A percentile compares a stretch with the other conserved stretches of the same genome.
Evolutionary conservation across 2,329 filamentous ascomycete species (phyloP).

Genomic region (Celoporthe dispersa): DNA sequence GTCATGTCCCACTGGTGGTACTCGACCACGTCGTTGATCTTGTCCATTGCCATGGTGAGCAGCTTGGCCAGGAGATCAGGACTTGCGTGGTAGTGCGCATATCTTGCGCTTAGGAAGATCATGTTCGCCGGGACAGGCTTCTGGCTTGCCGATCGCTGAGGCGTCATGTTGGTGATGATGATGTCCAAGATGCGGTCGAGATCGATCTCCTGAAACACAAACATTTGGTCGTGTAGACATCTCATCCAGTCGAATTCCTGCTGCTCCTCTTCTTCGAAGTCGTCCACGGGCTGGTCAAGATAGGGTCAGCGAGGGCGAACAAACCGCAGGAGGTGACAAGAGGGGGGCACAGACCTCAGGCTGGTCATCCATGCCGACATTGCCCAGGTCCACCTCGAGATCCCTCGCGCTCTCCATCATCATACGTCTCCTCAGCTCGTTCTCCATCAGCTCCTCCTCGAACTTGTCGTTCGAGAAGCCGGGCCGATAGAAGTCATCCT

Average conservation of each 20-base stretch:
- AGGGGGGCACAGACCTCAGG: conserved; percentile 66
- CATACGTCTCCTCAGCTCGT: conserved; percentile 92
- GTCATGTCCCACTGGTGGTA: conserved; percentile 99
- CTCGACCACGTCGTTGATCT: conserved; percentile 97
- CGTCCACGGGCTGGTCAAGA: conserved; percentile 64
- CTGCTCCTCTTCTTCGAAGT: conserved; percentile 84
- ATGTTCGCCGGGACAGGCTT: conserved; percentile 98
- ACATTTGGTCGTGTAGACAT: conserved; percentile 98
- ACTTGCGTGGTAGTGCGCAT: conserved; percentile 95
- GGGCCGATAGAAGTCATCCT: conserved; percentile 86
- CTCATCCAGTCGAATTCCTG: conserved; percentile 96
- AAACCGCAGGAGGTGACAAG: conserved; percentile 7
- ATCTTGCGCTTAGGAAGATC: conserved; percentile 91
- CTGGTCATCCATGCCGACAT: conserved; percentile 93
- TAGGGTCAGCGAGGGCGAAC: background rate
- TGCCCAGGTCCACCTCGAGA: conserved; percentile 93
- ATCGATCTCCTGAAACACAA: conserved; percentile 96
- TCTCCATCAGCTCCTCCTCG: conserved; percentile 96
- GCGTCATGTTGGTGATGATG: conserved; percentile 97
- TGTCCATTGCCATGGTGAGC: conserved; percentile 85
- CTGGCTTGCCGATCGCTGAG: conserved; percentile 92
- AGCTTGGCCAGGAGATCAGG: conserved; percentile 80
- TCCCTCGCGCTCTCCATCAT: conserved; percentile 99
- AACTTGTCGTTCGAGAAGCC: conserved; percentile 93
- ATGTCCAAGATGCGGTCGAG: conserved; percentile 91